Evolutionary conservation across 805 yeast species (phyloP).

Genomic region (Metschnikowia vanudenii): DNA sequence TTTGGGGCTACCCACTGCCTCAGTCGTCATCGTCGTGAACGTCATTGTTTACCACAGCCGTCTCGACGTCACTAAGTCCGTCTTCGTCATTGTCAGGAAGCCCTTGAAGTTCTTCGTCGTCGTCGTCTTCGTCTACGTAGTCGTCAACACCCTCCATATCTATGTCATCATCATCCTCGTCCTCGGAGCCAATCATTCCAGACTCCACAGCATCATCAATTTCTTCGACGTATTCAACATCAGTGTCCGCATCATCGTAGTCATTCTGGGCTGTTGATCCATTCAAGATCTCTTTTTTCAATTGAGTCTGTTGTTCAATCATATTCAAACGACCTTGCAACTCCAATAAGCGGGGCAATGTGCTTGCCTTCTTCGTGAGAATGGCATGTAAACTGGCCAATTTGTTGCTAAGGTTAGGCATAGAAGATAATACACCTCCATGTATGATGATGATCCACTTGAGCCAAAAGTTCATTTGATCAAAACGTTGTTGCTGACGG

Average conservation of each 20-base stretch:
- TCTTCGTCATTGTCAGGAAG: slow-evolving; percentile 19
- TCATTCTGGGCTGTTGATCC: slow-evolving; percentile 22
- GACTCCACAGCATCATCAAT: slow-evolving; percentile 48
- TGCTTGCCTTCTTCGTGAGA: slow-evolving; percentile 46
- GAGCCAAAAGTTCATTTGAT: slow-evolving; percentile 52
- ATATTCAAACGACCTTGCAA: slow-evolving; percentile 50
- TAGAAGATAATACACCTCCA: slow-evolving; percentile 48
- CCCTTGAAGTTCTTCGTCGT: slow-evolving; percentile 16
- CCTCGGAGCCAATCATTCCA: slow-evolving; percentile 21
- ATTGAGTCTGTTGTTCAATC: slow-evolving; percentile 44
- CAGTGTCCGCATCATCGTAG: slow-evolving; percentile 41
- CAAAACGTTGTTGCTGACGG: slow-evolving; percentile 50
- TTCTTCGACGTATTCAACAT: slow-evolving; percentile 73
- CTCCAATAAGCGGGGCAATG: slow-evolving; percentile 50
- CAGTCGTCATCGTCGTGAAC: slow-evolving; percentile 15
- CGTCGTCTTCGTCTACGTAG: slow-evolving; percentile 12
- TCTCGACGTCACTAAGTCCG: slow-evolving; percentile 21
- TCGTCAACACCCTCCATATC: slow-evolving; percentile 11
- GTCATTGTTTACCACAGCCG: slow-evolving; percentile 18
- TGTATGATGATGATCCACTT: slow-evolving; percentile 56
- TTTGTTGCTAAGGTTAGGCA: slow-evolving; percentile 44
- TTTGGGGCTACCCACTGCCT: background rate
- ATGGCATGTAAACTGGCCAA: slow-evolving; percentile 47
- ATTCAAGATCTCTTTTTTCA: slow-evolving; percentile 40
- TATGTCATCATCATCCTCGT: slow-evolving; percentile 15